Conservation (phyloP, 768 basidiomycete genomes). For the Pisolithus orientalis region DNA sequence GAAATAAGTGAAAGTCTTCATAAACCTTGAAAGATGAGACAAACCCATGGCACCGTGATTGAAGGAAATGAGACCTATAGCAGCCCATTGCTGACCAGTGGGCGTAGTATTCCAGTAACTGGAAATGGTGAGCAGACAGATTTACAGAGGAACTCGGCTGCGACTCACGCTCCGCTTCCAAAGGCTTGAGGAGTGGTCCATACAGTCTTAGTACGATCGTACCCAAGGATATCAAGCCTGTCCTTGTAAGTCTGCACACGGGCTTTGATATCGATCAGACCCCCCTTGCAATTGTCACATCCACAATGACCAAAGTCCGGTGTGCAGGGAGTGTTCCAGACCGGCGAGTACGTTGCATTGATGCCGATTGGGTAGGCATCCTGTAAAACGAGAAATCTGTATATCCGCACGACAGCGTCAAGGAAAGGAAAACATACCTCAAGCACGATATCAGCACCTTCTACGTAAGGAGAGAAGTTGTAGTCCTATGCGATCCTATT, state of each 20-base stretch:
- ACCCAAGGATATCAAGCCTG: slow-evolving; percentile 54
- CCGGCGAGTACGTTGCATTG: slow-evolving; percentile 55
- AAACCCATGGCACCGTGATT: slow-evolving; percentile 22
- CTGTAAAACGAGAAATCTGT: slow-evolving; percentile 1
- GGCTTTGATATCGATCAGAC: slow-evolving; percentile 55
- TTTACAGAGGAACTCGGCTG: too few species aligned
- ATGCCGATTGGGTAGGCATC: slow-evolving; percentile 35
- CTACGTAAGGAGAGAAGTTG: slow-evolving; percentile 50
- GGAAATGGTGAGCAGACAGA: background rate
- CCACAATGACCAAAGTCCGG: slow-evolving; percentile 68
- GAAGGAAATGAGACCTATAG: slow-evolving; percentile 19
- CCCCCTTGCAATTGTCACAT: slow-evolving; percentile 60
- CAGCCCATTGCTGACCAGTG: slow-evolving; percentile 21
- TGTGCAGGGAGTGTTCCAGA: slow-evolving; percentile 59
- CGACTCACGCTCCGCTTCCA: slow-evolving; percentile 39
- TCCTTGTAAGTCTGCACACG: slow-evolving; percentile 62
- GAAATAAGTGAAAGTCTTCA: background rate
- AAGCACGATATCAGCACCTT: slow-evolving; percentile 64
- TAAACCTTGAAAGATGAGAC: background rate
- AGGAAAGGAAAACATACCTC: slow-evolving; percentile 53
- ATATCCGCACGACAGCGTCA: slow-evolving; percentile 10
- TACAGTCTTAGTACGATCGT: slow-evolving; percentile 58
- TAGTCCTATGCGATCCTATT: slow-evolving; percentile 41
- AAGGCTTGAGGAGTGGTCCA: slow-evolving; percentile 81
- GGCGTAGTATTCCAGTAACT: slow-evolving; percentile 28